Evolutionary conservation across 805 yeast genomes (phyloP), one percentile per base, ranked within the genome.

Genomic region (Helenozyma baotianmanensis): DNA sequence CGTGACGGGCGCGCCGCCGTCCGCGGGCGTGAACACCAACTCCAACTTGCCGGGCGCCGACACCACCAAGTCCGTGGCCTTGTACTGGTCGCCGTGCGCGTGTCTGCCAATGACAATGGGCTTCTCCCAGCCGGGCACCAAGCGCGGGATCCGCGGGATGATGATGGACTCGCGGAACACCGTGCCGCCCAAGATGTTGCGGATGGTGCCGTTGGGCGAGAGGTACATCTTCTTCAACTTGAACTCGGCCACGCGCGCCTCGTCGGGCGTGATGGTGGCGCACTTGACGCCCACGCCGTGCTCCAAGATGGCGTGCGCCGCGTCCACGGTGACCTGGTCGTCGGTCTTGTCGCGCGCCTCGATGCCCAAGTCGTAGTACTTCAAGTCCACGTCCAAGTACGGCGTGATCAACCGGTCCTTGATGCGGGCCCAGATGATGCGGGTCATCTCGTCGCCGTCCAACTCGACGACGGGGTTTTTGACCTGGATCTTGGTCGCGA

Each of bases 191-290:
- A 90, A 70, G 42, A 90, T 82, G 69, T 90, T 90, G 67, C 97
- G 81, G 59, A 90, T 85, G 31, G 97, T 90, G 40, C 97, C 97
- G 64, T 90, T 90, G 44, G 97, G 97, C 11, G 96, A 86, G 39
- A 82, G 73, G 97, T 97, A 90, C 97, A 90, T 90, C 62, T 88
- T 83, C 69, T 90, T 88, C 61, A 90, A 74, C 36, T 74, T 68
- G 63, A 87, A 90, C 63, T 90, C 97, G 61, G 84, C 70, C 33
- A 90, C 97, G 53, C 97, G 79, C 29, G 86, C 92, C 68, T 90
- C 97, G 57, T 86, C 95, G 6, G 97, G 97, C n/a, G 97, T 90
- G 60, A 90, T 90, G 32, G 97, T 90, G 37, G 97, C 97, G 69
- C 97, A 90, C 68, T 90, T 90, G 50, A 90, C 86, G 19, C 95